Conservation (phyloP, 2,329 filamentous ascomycete species). For the Raffaelea arxii region DNA sequence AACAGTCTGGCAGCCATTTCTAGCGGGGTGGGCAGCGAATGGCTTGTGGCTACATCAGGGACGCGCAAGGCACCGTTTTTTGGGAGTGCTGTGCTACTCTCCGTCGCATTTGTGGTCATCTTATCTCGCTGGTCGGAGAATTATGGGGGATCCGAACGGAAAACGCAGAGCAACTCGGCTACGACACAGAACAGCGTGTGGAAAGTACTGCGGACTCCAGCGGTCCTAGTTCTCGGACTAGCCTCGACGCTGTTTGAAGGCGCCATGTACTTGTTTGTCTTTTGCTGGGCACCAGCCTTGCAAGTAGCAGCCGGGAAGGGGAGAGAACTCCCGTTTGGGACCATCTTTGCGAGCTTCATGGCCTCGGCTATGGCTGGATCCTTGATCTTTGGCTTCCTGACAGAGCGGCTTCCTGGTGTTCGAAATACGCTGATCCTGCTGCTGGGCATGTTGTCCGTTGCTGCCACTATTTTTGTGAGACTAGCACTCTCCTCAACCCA, state of each 20-base stretch:
- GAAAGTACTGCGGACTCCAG: conserved; percentile 25
- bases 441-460: too few species aligned
- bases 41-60: conserved; percentile 33
- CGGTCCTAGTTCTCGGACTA: conserved; percentile 38
- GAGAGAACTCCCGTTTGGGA: conserved; percentile 33
- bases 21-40: conserved; percentile 41
- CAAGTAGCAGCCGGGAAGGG: conserved; percentile 22
- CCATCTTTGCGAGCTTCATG: conserved; percentile 43
- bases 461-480: too few species aligned
- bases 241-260: conserved; percentile 48
- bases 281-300: conserved; percentile 45
- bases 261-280: conserved; percentile 50
- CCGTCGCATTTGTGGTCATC: conserved; percentile 33
- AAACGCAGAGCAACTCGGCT: too few species aligned
- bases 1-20: conserved; percentile 46
- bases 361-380: conserved; percentile 50
- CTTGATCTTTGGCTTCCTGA: too few species aligned
- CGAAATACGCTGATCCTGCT: too few species aligned
- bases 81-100: conserved; percentile 27
- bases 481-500: too few species aligned
- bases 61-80: conserved; percentile 41
- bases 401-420: too few species aligned
- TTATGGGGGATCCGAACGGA: conserved; percentile 1
- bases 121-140: conserved; percentile 3
- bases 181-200: too few species aligned